Conservation (phyloP, 2,329 filamentous ascomycete species). For the Monilinia fructigena region DNA sequence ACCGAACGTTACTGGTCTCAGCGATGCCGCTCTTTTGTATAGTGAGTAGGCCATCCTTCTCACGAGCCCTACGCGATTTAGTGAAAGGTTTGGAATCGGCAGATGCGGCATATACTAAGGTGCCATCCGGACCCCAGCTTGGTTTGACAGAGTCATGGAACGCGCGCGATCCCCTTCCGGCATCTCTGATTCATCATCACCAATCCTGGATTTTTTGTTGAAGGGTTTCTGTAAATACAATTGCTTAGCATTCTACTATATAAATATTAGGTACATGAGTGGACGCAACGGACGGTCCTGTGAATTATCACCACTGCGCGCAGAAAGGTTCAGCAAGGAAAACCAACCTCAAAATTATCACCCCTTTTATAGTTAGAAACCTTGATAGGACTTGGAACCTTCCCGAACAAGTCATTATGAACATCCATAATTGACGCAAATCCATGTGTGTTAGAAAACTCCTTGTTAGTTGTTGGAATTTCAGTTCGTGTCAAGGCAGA, state of each 20-base stretch:
- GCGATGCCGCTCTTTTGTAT: slow-evolving; percentile 57
- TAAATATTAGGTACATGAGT: slow-evolving; percentile 41
- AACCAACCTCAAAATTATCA: slow-evolving; percentile 89
- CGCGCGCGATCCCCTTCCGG: slow-evolving; percentile 57
- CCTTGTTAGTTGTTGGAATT: slow-evolving; percentile 42
- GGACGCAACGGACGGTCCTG: slow-evolving; percentile 38
- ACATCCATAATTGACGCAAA: slow-evolving; percentile 90
- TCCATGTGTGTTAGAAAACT: slow-evolving; percentile 51
- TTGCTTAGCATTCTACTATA: slow-evolving; percentile 48
- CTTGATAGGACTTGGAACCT: slow-evolving; percentile 59
- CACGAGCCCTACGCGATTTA: slow-evolving; percentile 34
- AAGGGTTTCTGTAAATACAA: slow-evolving; percentile 73
- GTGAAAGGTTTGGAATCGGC: slow-evolving; percentile 41
- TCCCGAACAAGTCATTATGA: slow-evolving; percentile 90
- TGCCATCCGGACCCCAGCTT: slow-evolving; percentile 73
- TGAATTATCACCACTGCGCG: slow-evolving; percentile 25
- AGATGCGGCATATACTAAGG: slow-evolving; percentile 62
- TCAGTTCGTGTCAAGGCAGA: slow-evolving; percentile 52
- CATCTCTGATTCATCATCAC: slow-evolving; percentile 61
- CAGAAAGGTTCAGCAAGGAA: slow-evolving; percentile 40
- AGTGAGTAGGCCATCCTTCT: slow-evolving; percentile 50
- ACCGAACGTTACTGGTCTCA: slow-evolving; percentile 62
- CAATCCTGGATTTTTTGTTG: slow-evolving; percentile 71
- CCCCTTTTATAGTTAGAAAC: slow-evolving; percentile 56
- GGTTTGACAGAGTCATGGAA: slow-evolving; percentile 76